Evolutionary conservation across 495 filamentous ascomycete species (phyloP).

Genomic region (Viridothelium virens): DNA sequence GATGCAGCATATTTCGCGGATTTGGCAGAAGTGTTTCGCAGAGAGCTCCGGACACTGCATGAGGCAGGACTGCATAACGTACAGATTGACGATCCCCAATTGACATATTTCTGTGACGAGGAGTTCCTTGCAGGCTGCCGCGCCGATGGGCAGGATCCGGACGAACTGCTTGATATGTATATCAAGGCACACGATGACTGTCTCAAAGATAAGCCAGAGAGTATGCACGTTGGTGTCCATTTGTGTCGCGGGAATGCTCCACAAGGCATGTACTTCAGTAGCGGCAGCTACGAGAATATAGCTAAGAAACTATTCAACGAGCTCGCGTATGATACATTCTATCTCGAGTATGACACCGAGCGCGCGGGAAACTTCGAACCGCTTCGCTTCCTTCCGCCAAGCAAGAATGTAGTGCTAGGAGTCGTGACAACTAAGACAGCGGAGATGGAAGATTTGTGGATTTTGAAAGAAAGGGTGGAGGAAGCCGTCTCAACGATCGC

Average conservation of each 20-base stretch:
- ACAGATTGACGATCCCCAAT: conserved; percentile 37
- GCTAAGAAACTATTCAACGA: conserved; percentile 37
- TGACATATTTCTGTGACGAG: conserved; percentile 37
- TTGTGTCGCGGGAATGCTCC: conserved; percentile 33
- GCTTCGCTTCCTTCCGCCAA: conserved; percentile 30
- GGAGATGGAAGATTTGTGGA: conserved; percentile 30
- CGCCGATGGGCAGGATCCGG: conserved; percentile 32
- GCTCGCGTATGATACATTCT: conserved; percentile 37
- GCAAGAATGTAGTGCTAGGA: conserved; percentile 37
- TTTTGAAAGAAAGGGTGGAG: conserved; percentile 30
- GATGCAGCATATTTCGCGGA: conserved; percentile 34
- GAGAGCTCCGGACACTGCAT: conserved; percentile 33
- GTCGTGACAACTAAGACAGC: conserved; percentile 34
- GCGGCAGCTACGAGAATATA: conserved; percentile 36
- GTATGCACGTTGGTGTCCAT: conserved; percentile 38
- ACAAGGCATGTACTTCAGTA: conserved; percentile 30
- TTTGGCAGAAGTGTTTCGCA: conserved; percentile 32
- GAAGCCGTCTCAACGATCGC: conserved; percentile 34
- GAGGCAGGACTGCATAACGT: conserved; percentile 33
- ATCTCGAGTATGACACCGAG: conserved; percentile 38
- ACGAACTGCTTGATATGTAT: conserved; percentile 31
- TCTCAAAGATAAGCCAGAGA: conserved; percentile 30
- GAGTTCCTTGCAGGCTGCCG: conserved; percentile 31
- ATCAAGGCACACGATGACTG: conserved; percentile 34
- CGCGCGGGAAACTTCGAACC: conserved; percentile 35